Evolutionary conservation across 257 asterid species (phyloP).

Genomic region (Solanum ossicruentum): DNA sequence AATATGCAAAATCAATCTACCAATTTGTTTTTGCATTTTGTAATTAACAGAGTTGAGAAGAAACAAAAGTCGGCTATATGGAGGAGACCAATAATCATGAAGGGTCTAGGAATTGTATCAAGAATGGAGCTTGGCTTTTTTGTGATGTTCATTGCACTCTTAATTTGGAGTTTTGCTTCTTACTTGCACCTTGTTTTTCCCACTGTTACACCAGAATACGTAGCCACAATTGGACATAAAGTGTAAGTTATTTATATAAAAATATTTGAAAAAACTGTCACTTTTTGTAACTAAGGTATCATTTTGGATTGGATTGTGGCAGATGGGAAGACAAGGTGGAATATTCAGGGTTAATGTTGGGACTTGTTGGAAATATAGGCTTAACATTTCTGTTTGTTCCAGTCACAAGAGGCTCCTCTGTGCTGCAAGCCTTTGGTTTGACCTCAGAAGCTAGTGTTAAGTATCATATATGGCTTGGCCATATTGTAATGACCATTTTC

Average conservation of each 20-base stretch:
- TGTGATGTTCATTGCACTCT: slow-evolving; percentile 64
- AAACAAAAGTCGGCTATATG: slow-evolving; percentile 20
- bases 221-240: slow-evolving; percentile 32
- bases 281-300: too few relatives aligned
- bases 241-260: slow-evolving; percentile 20
- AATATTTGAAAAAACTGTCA: too few relatives aligned
- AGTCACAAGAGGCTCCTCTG: slow-evolving; percentile 76
- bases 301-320: not conserved
- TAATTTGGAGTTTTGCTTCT: slow-evolving; percentile 43
- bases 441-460: slow-evolving; percentile 74
- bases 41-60: slow-evolving; percentile 14
- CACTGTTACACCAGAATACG: slow-evolving; percentile 33
- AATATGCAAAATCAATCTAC: not conserved
- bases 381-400: slow-evolving; percentile 65
- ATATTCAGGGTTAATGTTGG: slow-evolving; percentile 33
- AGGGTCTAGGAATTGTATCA: slow-evolving; percentile 73
- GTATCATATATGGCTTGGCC: slow-evolving; percentile 88
- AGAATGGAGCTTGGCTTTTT: slow-evolving; percentile 50
- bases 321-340: slow-evolving; percentile 75
- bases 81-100: slow-evolving; percentile 66
- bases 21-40: not conserved
- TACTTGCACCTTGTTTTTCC: slow-evolving; percentile 27
- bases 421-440: slow-evolving; percentile 49
- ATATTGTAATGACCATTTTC: slow-evolving; percentile 49
- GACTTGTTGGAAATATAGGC: slow-evolving; percentile 51